Conservation (phyloP, 208 protist genomes). For the Acanthamoeba castellanii region DNA sequence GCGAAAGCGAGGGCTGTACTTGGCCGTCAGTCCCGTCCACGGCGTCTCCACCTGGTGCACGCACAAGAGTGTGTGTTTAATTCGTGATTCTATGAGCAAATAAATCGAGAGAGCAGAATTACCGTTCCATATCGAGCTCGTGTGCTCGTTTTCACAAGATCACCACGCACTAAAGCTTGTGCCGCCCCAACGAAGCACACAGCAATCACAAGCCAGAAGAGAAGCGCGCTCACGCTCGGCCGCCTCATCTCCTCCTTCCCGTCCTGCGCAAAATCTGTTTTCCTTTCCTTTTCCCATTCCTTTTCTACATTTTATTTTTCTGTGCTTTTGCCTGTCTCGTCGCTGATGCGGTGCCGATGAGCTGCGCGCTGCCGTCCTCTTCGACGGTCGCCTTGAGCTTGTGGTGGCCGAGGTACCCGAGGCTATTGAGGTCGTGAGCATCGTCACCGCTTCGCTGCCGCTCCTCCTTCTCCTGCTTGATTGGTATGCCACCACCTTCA, state of each 20-base stretch:
- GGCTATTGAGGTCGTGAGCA: too few species aligned
- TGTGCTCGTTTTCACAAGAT: slow-evolving; percentile 39
- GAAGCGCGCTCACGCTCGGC: neutral
- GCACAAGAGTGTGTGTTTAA: too few species aligned
- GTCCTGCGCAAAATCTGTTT: too few species aligned
- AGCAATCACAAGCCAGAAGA: neutral
- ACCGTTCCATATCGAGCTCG: slow-evolving; percentile 41
- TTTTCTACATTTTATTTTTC: neutral
- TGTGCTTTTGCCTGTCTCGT: neutral
- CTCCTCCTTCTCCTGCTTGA: neutral
- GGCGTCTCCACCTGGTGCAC: slow-evolving; percentile 7
- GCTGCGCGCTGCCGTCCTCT: too few species aligned
- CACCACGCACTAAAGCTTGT: neutral
- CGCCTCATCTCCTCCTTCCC: neutral
- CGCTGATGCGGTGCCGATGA: too few species aligned
- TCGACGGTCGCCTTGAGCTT: too few species aligned
- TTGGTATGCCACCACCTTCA: neutral
- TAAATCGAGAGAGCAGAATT: neutral
- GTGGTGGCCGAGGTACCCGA: too few species aligned
- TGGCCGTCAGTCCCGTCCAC: slow-evolving; percentile 46
- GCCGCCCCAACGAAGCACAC: neutral
- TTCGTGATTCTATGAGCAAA: too few species aligned
- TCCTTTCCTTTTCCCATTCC: too few species aligned
- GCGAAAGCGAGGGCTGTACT: slow-evolving; percentile 56
- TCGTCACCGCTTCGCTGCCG: neutral